Base-by-base conservation (phyloP, 2,329 filamentous ascomycete species). In the Knoxdaviesia proteae region DNA sequence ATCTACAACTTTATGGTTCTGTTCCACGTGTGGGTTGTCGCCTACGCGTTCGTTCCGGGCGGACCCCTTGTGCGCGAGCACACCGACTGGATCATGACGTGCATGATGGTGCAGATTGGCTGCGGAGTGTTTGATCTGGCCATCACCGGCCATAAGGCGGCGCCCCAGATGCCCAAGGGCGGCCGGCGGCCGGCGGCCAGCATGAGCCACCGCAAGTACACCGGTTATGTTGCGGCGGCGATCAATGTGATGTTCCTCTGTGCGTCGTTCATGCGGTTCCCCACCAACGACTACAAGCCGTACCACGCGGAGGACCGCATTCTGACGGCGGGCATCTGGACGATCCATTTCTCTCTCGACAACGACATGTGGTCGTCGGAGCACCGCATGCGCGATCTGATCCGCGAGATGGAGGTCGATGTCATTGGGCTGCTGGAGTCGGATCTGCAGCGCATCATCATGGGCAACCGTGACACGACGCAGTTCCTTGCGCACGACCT, bases 321-420 rank as follows among this genome's bases (percentile, higher is more conserved):
- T 42, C 70, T 94, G 46, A 96, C 92, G 0, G 84, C 86, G 1
- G 90, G 90, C 51, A 96, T 98, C 57, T 98, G 90, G 90, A 98
- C 90, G 0, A 87, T 96, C 44, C 90, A 98, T 62, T 98, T 98
- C 59, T 87, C 83, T 9, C 74, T 98, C 20, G 90, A 98, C 62
- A 96, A 98, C 52, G 82, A 94, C 58, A 94, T 96, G 87, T 96
- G 86, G 84, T 88, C 84, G 7, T 94, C 88, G 0, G 90, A 98
- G 60, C 76, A 82, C 52, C 86, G 90, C 48, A 92, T 94, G 76
- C 80, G 84, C 45, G 80, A 94, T 63, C 67, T 93, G 9, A 79
- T 94, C 60, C 77, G 84, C 54, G 90, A 96, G 53, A 65, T 94
- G n/a, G 90, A 98, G 60, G 65, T 98, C n/a, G 90, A 98, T 54